These are phyloP conservation scores for Salix udensis DNA, from an alignment of 345 rosid species.

Conservation along the genomic window DNA sequence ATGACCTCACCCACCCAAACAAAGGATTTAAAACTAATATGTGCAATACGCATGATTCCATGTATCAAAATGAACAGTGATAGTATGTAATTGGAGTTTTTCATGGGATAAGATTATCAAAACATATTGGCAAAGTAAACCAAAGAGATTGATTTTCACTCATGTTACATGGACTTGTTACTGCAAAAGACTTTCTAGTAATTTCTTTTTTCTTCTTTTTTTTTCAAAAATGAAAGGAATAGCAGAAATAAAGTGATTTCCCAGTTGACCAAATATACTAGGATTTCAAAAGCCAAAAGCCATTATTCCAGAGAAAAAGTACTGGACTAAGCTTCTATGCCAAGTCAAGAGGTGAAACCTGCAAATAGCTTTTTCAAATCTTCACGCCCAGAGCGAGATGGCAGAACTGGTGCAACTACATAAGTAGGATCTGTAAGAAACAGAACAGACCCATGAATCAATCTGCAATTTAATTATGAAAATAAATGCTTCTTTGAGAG, in stretches of 20 bases:
- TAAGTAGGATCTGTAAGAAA: slow-evolving; percentile 73
- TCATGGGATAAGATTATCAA: background rate
- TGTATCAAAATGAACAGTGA: background rate
- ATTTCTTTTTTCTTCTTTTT: no score
- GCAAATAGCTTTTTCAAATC: slow-evolving; percentile 84
- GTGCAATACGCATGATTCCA: no score
- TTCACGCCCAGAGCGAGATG: slow-evolving; percentile 58
- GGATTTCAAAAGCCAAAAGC: no score
- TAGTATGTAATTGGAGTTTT: background rate
- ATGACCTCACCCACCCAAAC: no score
- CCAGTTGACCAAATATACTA: no score
- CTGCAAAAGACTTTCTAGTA: background rate
- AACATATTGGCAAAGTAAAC: background rate
- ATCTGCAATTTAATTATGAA: background rate
- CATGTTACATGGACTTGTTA: background rate
- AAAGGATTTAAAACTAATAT: no score
- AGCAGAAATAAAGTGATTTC: no score
- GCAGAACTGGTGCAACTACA: slow-evolving; percentile 76
- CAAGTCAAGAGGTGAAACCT: slow-evolving; percentile 38
- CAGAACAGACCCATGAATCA: slow-evolving; percentile 1
- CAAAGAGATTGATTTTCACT: background rate
- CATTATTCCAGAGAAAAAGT: background rate
- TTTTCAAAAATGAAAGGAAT: background rate
- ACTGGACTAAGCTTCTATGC: background rate
- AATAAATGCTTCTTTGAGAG: background rate